Percentiles rank a stretch among this genome's conserved stretches.
phyloP scores from a whole-genome alignment of 148 eudicot species.

The Vaccinium myrtillus region DNA sequence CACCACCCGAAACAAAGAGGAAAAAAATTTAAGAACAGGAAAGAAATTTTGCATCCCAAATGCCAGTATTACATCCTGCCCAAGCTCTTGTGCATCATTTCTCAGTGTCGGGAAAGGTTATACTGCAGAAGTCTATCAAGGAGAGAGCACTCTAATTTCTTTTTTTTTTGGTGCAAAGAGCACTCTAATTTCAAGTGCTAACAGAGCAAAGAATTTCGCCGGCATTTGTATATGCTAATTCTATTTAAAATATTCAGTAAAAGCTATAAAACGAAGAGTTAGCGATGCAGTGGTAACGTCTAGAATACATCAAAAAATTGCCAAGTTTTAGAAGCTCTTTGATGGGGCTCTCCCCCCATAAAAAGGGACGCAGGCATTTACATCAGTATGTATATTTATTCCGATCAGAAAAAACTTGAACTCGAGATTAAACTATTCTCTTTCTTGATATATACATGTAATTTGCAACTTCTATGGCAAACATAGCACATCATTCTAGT shows the following conservation, averaged over 20 bases:
- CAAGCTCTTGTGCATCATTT: neutral
- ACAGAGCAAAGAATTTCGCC: neutral
- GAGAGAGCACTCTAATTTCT: neutral
- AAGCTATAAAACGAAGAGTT: neutral
- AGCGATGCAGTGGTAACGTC: neutral
- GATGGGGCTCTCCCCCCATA: neutral
- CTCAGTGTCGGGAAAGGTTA: neutral
- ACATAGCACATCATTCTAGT: slow-evolving; percentile 35
- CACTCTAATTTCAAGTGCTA: neutral
- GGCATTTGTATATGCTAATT: neutral
- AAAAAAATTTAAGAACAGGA: too few relatives aligned
- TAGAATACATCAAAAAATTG: neutral
- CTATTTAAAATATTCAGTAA: neutral
- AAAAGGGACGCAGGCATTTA: slow-evolving; percentile 9
- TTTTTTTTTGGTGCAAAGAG: neutral
- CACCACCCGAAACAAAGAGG: neutral
- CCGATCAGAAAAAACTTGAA: neutral
- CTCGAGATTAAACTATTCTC: neutral
- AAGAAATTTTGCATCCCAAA: neutral
- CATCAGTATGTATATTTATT: neutral
- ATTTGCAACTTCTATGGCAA: slow-evolving; percentile 7
- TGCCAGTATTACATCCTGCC: neutral
- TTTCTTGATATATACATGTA: slow-evolving; percentile 26
- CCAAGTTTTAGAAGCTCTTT: neutral
- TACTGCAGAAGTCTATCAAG: neutral